Evolutionary conservation across 2,329 filamentous ascomycete genomes (phyloP).

Genomic region (Diaporthe citri): DNA sequence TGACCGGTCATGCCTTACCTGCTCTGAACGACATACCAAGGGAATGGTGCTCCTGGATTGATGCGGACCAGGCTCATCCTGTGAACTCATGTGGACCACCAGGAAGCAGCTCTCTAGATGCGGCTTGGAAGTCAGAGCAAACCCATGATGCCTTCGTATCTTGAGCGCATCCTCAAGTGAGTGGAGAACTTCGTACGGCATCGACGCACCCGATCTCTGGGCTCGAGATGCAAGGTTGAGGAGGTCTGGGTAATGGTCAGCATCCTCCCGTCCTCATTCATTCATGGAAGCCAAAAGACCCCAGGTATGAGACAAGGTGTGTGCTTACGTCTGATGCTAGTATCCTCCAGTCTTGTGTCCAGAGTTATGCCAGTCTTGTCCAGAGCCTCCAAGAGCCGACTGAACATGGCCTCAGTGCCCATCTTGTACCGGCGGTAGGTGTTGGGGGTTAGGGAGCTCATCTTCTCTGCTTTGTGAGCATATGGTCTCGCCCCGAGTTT

Average conservation of each 20-base stretch:
- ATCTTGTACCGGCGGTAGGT: not conserved
- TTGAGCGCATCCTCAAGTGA: not conserved
- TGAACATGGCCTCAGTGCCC: not conserved
- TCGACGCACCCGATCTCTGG: not conserved
- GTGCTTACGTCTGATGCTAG: not conserved
- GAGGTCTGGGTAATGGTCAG: not conserved
- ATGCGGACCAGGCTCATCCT: no score
- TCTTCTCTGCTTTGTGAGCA: not conserved
- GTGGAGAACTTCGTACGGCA: not conserved
- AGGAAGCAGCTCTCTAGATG: no score
- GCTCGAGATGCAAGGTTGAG: not conserved
- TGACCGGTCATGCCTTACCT: no score
- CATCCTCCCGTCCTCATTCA: not conserved
- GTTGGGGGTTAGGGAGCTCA: not conserved
- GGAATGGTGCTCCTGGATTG: no score
- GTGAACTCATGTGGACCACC: no score
- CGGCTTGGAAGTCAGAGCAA: no score
- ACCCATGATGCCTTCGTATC: not conserved
- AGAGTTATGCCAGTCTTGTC: not conserved
- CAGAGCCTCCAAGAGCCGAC: not conserved
- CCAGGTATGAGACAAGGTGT: not conserved
- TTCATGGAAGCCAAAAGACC: not conserved
- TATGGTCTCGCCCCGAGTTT: no score
- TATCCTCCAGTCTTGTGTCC: not conserved
- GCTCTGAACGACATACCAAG: no score